Evolutionary conservation across 2,329 filamentous ascomycete species (phyloP).

Genomic region (Botrytis hyacinthi): DNA sequence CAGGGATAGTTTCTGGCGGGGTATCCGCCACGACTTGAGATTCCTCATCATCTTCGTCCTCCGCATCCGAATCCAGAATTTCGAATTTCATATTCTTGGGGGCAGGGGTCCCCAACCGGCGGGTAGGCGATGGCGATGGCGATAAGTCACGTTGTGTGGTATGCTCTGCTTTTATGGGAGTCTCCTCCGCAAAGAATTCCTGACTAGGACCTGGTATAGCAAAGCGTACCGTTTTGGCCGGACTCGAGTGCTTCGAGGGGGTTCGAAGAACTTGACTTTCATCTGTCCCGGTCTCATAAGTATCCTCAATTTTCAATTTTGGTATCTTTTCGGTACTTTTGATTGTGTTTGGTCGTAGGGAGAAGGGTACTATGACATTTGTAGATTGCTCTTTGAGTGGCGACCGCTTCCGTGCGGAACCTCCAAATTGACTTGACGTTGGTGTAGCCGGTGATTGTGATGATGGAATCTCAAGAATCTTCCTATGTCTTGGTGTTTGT

Average conservation of each 20-base stretch:
- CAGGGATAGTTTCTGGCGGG: not conserved
- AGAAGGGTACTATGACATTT: conserved; percentile 34
- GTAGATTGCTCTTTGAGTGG: conserved; percentile 30
- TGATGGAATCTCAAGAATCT: conserved; percentile 36
- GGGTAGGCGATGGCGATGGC: not conserved
- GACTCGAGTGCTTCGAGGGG: conserved; percentile 31
- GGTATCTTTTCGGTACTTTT: conserved; percentile 26
- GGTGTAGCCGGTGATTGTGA: conserved; percentile 39
- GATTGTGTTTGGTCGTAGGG: conserved; percentile 20
- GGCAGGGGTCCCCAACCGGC: not conserved
- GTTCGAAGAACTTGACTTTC: conserved; percentile 28
- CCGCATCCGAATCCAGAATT: conserved; percentile 36
- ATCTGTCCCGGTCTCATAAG: conserved; percentile 29
- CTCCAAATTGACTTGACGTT: conserved; percentile 29
- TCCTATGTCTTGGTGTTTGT: conserved; percentile 31
- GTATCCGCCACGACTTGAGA: conserved; percentile 3
- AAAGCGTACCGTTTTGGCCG: conserved; percentile 36
- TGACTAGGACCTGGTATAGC: conserved; percentile 21
- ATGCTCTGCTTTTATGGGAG: conserved; percentile 13
- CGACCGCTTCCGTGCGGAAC: conserved; percentile 23
- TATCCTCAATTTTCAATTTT: conserved; percentile 34
- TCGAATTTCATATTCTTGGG: conserved; percentile 25
- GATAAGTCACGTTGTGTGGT: not conserved
- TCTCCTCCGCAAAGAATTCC: conserved; percentile 20
- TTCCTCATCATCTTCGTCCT: conserved; percentile 20